Evolutionary conservation across 345 rosid species (phyloP), one percentile per base, ranked within the genome.

Genomic region (Hibiscus trionum): DNA sequence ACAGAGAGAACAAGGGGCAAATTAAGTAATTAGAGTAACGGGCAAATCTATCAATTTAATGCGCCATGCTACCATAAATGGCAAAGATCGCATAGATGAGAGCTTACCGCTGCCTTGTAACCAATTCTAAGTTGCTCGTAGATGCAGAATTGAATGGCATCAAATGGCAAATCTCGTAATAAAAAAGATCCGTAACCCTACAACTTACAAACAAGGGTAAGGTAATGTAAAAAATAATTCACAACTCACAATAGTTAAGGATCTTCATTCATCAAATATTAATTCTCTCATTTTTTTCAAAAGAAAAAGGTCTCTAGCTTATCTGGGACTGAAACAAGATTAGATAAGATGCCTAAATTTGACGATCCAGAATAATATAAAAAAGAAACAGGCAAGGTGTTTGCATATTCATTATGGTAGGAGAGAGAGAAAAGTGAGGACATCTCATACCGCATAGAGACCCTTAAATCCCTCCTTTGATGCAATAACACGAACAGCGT

Each of bases 61-160:
- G 29, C 24, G 4, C 16, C 19, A 46, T 31, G 16, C n/a, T 73
- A 76, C 7, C 50, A 70, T 21, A 26, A 74, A 58, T 11, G 12
- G 44, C 16, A 31, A 56, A 31, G 39, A 56, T 15, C 17, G 21
- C n/a, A 4, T 8, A 16, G 46, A 47, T n/a, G 60, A 80, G 79
- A 74, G 68, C 86, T 85, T 86, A 90, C 98, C 35, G 88, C 96
- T 21, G 59, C 84, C 74, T 86, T 95, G 79, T 92, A 95, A 50
- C 96, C 97, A 72, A 95, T 77, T 69, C 96, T 86, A 53, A 95
- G 86, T 83, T 95, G 98, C 87, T 95, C 98, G 52, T 95, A 95
- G 76, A 92, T 84, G 82, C 98, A 95, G 82, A 95, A 95, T 76
- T 95, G 98, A 77, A 90, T 84, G 49, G 97, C 99, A 81, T 95